Conservation (phyloP, 805 yeast species). For the Starmerella geochares region DNA sequence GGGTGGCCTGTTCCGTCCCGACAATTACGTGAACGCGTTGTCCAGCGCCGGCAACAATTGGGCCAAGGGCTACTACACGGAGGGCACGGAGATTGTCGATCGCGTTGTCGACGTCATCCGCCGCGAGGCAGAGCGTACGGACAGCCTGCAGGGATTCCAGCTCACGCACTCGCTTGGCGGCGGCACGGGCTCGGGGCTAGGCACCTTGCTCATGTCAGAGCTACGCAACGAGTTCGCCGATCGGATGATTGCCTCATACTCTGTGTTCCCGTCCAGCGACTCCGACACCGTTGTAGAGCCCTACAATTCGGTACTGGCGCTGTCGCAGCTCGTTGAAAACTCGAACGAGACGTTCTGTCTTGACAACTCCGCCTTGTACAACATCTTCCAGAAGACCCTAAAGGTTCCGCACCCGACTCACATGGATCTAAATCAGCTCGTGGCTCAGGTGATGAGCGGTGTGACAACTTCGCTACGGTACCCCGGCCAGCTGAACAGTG, state of each 20-base stretch:
- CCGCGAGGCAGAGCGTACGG: conserved; percentile 89
- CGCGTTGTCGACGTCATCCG: conserved; percentile 80
- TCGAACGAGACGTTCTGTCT: conserved; percentile 91
- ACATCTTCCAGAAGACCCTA: conserved; percentile 77
- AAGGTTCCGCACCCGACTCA: conserved; percentile 71
- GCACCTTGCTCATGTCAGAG: conserved; percentile 73
- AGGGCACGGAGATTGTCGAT: conserved; percentile 90
- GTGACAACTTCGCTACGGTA: conserved; percentile 87
- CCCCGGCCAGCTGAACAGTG: conserved; percentile 92
- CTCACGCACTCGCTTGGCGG: conserved; percentile 75
- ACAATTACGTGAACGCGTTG: conserved; percentile 79
- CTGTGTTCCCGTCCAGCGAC: conserved; percentile 85
- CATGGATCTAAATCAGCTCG: conserved; percentile 68
- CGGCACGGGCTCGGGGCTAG: conserved; percentile 97
- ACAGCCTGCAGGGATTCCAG: conserved; percentile 90
- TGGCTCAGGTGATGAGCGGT: conserved; percentile 89
- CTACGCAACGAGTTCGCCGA: conserved; percentile 90
- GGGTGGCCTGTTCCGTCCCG: conserved; percentile 85
- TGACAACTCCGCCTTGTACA: conserved; percentile 87
- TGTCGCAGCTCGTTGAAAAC: conserved; percentile 82
- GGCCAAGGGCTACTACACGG: conserved; percentile 96
- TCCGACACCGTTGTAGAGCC: conserved; percentile 94
- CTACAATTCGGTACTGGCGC: conserved; percentile 81
- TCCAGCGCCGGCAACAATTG: conserved; percentile 92
- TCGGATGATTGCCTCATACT: conserved; percentile 91